These are phyloP conservation scores for Atalantia buxifolia DNA, from an alignment of 345 rosid species.

Conservation along the genomic window DNA sequence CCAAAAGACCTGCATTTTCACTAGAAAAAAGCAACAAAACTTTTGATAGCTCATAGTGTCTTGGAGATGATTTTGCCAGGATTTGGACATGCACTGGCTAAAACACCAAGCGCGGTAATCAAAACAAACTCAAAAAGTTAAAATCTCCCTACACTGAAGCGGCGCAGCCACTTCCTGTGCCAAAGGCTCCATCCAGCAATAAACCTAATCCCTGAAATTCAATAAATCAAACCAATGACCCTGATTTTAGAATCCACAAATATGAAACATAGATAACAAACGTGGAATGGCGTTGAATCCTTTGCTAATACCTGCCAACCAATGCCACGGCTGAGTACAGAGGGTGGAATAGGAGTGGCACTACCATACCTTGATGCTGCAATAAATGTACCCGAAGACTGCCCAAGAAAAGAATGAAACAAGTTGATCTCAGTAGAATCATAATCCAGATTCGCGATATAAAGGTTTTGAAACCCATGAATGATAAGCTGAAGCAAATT, in stretches of 20 bases:
- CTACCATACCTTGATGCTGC: conserved; percentile 82
- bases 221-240: neutral
- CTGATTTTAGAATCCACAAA: neutral
- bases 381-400: conserved; percentile 77
- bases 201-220: conserved; percentile 61
- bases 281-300: neutral
- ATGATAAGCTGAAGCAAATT: neutral
- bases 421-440: neutral
- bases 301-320: conserved; percentile 66
- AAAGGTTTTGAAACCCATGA: conserved; percentile 3
- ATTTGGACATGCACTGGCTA: neutral
- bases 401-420: conserved; percentile 14
- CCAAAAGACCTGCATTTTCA: conserved; percentile 89
- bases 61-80: neutral
- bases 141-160: conserved; percentile 63
- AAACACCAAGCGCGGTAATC: neutral
- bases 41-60: neutral
- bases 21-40: conserved; percentile 34
- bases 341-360: conserved; percentile 81
- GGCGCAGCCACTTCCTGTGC: conserved; percentile 63
- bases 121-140: neutral
- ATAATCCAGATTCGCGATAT: neutral
- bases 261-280: neutral
- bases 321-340: conserved; percentile 70
- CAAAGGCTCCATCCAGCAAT: conserved; percentile 62